Conservation (phyloP, 129 eudicot genomes). For the Centaurea solstitialis region DNA sequence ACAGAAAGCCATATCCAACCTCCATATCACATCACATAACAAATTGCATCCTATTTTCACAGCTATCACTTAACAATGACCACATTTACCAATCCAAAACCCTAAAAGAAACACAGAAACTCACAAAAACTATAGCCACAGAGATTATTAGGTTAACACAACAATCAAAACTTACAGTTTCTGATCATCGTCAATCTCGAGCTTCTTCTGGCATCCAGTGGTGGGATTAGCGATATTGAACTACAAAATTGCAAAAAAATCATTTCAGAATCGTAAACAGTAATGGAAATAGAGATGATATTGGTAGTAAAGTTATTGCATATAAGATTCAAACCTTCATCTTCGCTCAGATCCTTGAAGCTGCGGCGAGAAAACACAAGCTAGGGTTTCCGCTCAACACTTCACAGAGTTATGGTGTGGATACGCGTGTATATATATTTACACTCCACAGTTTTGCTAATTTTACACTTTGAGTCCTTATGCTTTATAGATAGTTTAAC, state of each 20-base stretch:
- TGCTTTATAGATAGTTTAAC: not conserved
- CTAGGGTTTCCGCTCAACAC: slow-evolving; percentile 28
- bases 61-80: not conserved
- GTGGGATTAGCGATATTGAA: slow-evolving; percentile 77
- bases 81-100: not conserved
- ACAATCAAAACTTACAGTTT: slow-evolving; percentile 52
- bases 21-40: not conserved
- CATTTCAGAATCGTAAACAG: not conserved
- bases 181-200: slow-evolving; percentile 80
- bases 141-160: not conserved
- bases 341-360: slow-evolving; percentile 18
- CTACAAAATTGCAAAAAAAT: slow-evolving; percentile 30
- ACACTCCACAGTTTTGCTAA: not conserved
- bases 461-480: slow-evolving; percentile 3
- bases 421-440: not conserved
- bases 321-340: slow-evolving; percentile 20
- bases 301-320: not conserved
- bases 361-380: slow-evolving; percentile 18
- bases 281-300: not conserved
- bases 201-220: slow-evolving; percentile 90
- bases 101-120: not conserved
- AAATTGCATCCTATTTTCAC: not conserved
- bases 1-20: not conserved
- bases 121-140: too few species aligned
- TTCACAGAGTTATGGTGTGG: not conserved